These are phyloP conservation scores for Hemileccinum impolitum DNA, from an alignment of 768 basidiomycete species.

Conservation along the genomic window DNA sequence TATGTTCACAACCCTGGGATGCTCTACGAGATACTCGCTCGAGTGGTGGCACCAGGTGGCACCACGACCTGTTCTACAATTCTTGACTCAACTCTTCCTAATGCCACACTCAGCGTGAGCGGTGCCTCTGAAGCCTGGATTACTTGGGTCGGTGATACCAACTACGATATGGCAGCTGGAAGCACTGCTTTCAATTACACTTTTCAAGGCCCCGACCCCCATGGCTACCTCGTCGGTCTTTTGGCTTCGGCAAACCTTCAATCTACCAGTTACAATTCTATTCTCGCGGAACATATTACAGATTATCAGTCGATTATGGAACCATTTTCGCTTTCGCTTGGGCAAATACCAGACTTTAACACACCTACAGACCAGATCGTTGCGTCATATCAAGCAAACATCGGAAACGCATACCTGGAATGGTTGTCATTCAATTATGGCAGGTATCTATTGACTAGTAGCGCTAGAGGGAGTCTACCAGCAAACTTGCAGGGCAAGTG, in stretches of 20 bases:
- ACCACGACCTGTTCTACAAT: slow-evolving; percentile 32
- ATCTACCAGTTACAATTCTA: slow-evolving; percentile 32
- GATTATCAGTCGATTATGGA: slow-evolving; percentile 47
- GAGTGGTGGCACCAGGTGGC: slow-evolving; percentile 37
- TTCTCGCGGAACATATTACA: slow-evolving; percentile 47
- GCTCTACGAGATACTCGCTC: slow-evolving; percentile 64
- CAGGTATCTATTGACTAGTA: slow-evolving; percentile 60
- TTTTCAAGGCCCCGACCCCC: slow-evolving; percentile 64
- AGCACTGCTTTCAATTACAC: slow-evolving; percentile 52
- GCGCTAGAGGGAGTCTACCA: slow-evolving; percentile 60
- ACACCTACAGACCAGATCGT: slow-evolving; percentile 58
- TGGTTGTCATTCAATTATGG: slow-evolving; percentile 75
- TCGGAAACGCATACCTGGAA: slow-evolving; percentile 64
- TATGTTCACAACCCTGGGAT: slow-evolving; percentile 53
- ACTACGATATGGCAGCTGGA: slow-evolving; percentile 64
- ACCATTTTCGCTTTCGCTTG: slow-evolving; percentile 56
- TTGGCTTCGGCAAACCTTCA: slow-evolving; percentile 29
- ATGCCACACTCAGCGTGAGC: slow-evolving; percentile 47
- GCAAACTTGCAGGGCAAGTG: slow-evolving; percentile 76
- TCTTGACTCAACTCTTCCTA: slow-evolving; percentile 31
- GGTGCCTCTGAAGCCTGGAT: slow-evolving; percentile 56
- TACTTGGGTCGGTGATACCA: slow-evolving; percentile 72
- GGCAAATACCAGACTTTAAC: slow-evolving; percentile 50
- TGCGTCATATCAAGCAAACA: slow-evolving; percentile 47
- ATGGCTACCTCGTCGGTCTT: slow-evolving; percentile 39